A percentile compares a stretch with the other conserved stretches of the same genome.
phyloP scores from a whole-genome alignment of 1,139 yeast genomes.

The Pichia cactophila region DNA sequence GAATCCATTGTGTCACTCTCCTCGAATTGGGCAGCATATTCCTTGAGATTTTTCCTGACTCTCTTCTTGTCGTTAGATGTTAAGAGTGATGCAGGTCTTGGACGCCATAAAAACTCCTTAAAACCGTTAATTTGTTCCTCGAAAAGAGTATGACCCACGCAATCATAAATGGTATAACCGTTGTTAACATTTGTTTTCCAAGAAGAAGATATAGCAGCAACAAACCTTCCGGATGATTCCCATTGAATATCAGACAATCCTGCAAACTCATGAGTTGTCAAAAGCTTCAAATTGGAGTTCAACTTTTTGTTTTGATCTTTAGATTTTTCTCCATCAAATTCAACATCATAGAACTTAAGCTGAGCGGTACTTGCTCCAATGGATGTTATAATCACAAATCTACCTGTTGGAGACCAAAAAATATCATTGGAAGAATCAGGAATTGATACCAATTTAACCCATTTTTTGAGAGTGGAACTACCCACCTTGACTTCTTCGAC shows the following conservation, averaged over 20 bases:
- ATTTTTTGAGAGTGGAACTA: conserved; percentile 36
- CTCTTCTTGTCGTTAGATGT: conserved; percentile 76
- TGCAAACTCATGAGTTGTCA: conserved; percentile 56
- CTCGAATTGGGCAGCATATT: conserved; percentile 88
- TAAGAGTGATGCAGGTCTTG: conserved; percentile 80
- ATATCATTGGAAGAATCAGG: conserved; percentile 50
- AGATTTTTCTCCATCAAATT: conserved; percentile 56
- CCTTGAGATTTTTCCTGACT: conserved; percentile 83
- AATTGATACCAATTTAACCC: conserved; percentile 50
- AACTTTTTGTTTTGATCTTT: conserved; percentile 37
- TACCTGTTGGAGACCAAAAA: conserved; percentile 89
- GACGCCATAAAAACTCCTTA: conserved; percentile 94
- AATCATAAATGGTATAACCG: conserved; percentile 83
- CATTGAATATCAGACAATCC: conserved; percentile 84
- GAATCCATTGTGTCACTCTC: conserved; percentile 97
- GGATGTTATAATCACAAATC: conserved; percentile 76
- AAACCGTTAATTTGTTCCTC: conserved; percentile 78
- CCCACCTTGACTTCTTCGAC: conserved; percentile 46
- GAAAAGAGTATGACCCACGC: conserved; percentile 68
- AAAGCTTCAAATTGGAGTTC: conserved; percentile 53
- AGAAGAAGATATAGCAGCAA: conserved; percentile 80
- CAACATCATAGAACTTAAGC: conserved; percentile 80
- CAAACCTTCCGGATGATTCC: conserved; percentile 94
- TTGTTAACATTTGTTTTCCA: conserved; percentile 84
- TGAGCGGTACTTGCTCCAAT: conserved; percentile 49